phyloP scores from a whole-genome alignment of 1,284 basidiomycete species.

The Leccinum griseonigrum region DNA sequence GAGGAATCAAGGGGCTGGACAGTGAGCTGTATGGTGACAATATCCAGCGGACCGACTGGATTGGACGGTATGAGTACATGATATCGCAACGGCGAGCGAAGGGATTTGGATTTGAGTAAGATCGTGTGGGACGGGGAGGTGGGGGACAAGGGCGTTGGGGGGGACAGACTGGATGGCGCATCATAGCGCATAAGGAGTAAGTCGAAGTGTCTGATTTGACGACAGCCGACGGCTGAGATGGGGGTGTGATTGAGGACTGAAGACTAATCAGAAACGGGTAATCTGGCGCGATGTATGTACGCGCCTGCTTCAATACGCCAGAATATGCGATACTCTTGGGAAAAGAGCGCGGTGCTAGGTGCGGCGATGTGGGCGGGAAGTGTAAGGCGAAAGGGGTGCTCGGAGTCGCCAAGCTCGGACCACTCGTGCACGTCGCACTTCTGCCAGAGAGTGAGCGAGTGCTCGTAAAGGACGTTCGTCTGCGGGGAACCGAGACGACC shows the following conservation, averaged over 20 bases:
- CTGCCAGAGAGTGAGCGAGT: slow-evolving; percentile 63
- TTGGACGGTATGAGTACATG: slow-evolving; percentile 42
- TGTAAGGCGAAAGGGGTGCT: slow-evolving; percentile 68
- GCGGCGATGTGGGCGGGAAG: slow-evolving; percentile 63
- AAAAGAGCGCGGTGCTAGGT: slow-evolving; percentile 62
- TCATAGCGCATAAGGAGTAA: slow-evolving; percentile 67
- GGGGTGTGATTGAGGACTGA: slow-evolving; percentile 65
- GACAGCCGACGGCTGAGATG: slow-evolving; percentile 61
- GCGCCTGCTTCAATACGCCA: slow-evolving; percentile 81
- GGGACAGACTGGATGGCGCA: slow-evolving; percentile 38
- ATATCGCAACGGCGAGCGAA: slow-evolving; percentile 49
- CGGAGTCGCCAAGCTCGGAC: slow-evolving; percentile 58
- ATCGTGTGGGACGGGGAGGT: slow-evolving; percentile 36
- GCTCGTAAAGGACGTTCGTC: slow-evolving; percentile 65
- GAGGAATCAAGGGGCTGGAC: slow-evolving; percentile 47
- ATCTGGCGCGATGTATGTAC: slow-evolving; percentile 30
- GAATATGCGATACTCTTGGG: slow-evolving; percentile 73
- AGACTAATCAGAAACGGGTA: slow-evolving; percentile 17
- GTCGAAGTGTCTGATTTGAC: slow-evolving; percentile 66
- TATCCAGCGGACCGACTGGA: slow-evolving; percentile 56
- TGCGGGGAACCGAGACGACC: slow-evolving; percentile 54
- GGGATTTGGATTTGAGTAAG: slow-evolving; percentile 43
- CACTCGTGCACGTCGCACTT: slow-evolving; percentile 56
- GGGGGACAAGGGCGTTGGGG: slow-evolving; percentile 31
- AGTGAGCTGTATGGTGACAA: slow-evolving; percentile 52